phyloP scores from a whole-genome alignment of 345 rosid species.

The Camelina neglecta region DNA sequence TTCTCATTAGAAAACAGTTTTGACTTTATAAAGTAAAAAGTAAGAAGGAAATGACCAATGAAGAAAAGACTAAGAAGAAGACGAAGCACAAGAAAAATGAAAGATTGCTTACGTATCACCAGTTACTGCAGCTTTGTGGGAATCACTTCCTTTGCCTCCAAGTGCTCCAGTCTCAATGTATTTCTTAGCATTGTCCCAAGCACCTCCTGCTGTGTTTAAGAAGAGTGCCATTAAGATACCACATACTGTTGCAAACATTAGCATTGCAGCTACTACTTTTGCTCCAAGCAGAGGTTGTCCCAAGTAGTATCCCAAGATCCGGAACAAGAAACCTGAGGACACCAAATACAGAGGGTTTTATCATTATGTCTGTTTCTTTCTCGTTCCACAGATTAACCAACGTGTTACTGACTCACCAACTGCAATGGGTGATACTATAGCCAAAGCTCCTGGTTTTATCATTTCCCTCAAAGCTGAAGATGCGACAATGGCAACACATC shows the following conservation, averaged over 20 bases:
- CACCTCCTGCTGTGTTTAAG: constrained; percentile 97
- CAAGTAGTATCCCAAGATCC: constrained; percentile 77
- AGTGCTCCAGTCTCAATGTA: constrained; percentile 93
- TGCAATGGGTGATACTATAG: constrained; percentile 81
- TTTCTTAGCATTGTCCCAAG: constrained; percentile 99
- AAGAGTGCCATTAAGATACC: constrained; percentile 99
- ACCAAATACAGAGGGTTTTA: not conserved
- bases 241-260: constrained; percentile 96
- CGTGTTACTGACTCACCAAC: constrained; percentile 56
- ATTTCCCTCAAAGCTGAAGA: constrained; percentile 93
- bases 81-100: not conserved
- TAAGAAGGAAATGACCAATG: not conserved
- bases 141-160: constrained; percentile 96
- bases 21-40: not conserved
- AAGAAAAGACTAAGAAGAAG: not conserved
- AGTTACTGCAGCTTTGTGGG: constrained; percentile 95
- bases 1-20: not conserved
- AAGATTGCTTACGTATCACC: constrained; percentile 87
- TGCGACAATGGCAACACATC: constrained; percentile 96
- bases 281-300: constrained; percentile 95
- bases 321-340: constrained; percentile 74
- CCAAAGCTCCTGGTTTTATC: constrained; percentile 96
- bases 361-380: not conserved
- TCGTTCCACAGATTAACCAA: not conserved
- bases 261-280: constrained; percentile 91